These are phyloP conservation scores for Emiliania huxleyi DNA, from an alignment of 78 protist species.

Conservation along the genomic window DNA sequence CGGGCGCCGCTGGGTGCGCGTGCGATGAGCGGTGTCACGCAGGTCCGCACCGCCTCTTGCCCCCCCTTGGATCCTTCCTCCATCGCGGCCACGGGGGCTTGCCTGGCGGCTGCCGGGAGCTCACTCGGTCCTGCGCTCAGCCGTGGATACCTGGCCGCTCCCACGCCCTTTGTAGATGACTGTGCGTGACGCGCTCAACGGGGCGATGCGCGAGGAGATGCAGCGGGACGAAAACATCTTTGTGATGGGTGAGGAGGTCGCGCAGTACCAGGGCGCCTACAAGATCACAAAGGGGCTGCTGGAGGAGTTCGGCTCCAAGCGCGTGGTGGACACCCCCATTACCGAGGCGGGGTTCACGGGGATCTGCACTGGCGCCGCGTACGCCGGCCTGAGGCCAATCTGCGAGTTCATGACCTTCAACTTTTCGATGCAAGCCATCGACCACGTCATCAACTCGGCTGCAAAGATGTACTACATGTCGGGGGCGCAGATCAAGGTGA, in stretches of 20 bases:
- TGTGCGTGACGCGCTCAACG: conserved; percentile 94
- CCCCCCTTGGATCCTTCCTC: no score
- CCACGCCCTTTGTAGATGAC: conserved; percentile 53
- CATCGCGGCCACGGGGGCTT: no score
- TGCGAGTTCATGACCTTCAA: conserved; percentile 97
- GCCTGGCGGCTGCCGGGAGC: no score
- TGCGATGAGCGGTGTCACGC: no score
- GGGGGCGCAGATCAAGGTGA: conserved; percentile 79
- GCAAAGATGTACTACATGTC: conserved; percentile 94
- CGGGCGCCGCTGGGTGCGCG: no score
- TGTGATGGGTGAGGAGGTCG: conserved; percentile 97
- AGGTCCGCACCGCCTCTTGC: no score
- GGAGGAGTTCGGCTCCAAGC: conserved; percentile 84
- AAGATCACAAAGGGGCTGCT: conserved; percentile 84
- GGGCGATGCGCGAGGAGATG: conserved; percentile 91
- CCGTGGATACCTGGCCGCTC: no score
- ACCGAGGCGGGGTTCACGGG: conserved; percentile 95
- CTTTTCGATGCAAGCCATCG: conserved; percentile 94
- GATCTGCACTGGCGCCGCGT: conserved; percentile 89
- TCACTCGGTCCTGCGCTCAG: no score
- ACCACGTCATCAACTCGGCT: conserved; percentile 90
- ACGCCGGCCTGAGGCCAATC: conserved; percentile 86
- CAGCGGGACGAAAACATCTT: conserved; percentile 79
- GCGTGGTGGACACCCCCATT: conserved; percentile 95
- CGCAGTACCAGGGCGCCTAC: conserved; percentile 95